phyloP scores from a whole-genome alignment of 176 grass and related monocot genomes.

The sorghum (Sorghum bicolor) region Sorghum_bicolor_NCBIv3 NC_012879.2:56221001-56221500 shows the following conservation, averaged over 20 bases:
- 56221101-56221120: conserved; percentile 95
- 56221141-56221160: conserved; percentile 92
- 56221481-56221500: conserved; percentile 81
- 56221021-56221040: conserved; percentile 77
- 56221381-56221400: conserved; percentile 81
- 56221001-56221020: conserved; percentile 91
- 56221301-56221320: conserved; percentile 57
- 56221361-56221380: conserved; percentile 96
- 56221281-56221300: background rate
- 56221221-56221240: background rate
- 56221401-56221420: background rate
- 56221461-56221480: conserved; percentile 5
- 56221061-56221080: conserved; percentile 62
- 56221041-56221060: conserved; percentile 45
- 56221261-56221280: background rate
- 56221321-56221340: conserved; percentile 99
- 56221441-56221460: conserved; percentile 3
- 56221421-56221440: conserved; percentile 17
- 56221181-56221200: conserved; percentile 90
- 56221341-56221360: conserved; percentile 99
- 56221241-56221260: background rate
- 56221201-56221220: conserved; percentile 53
- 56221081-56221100: conserved; percentile 55
- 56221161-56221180: conserved; percentile 96
- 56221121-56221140: conserved; percentile 96